These are phyloP conservation scores for Phytophthora megakarya DNA, from an alignment of 352 stramenopile genomes.

Conservation along the genomic window DNA sequence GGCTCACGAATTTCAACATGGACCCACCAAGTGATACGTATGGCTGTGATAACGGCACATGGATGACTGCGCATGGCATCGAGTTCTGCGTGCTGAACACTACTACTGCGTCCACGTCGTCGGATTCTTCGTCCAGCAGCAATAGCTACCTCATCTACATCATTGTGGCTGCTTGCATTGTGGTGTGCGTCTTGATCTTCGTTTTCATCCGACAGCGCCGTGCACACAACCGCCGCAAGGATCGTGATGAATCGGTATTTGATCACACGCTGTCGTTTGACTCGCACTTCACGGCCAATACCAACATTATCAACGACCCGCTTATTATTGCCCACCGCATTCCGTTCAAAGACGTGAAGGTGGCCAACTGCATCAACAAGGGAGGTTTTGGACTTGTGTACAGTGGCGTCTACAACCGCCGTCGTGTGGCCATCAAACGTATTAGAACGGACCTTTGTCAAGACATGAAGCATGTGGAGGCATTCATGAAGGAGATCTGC, in stretches of 20 bases:
- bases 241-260: constrained; percentile 47
- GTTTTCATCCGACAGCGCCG: constrained; percentile 50
- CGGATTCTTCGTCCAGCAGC: constrained; percentile 33
- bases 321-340: constrained; percentile 68
- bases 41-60: constrained; percentile 46
- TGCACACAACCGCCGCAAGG: constrained; percentile 40
- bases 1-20: constrained; percentile 53
- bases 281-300: constrained; percentile 55
- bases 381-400: constrained; percentile 70
- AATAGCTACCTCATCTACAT: constrained; percentile 53
- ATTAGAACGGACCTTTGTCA: constrained; percentile 54
- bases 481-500: constrained; percentile 73
- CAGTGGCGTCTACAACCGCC: constrained; percentile 62
- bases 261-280: constrained; percentile 67
- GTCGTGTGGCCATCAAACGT: constrained; percentile 69
- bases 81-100: constrained; percentile 46
- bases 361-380: constrained; percentile 66
- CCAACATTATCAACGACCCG: constrained; percentile 62
- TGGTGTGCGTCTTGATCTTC: constrained; percentile 58
- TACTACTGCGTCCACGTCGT: constrained; percentile 25
- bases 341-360: constrained; percentile 61
- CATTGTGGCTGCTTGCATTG: constrained; percentile 43
- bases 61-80: constrained; percentile 37
- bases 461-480: constrained; percentile 61
- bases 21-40: constrained; percentile 37